Percentiles rank a stretch among this genome's conserved stretches.
phyloP scores from a whole-genome alignment of 2,329 filamentous ascomycete species.

The Paramyrothecium sp. region DNA sequence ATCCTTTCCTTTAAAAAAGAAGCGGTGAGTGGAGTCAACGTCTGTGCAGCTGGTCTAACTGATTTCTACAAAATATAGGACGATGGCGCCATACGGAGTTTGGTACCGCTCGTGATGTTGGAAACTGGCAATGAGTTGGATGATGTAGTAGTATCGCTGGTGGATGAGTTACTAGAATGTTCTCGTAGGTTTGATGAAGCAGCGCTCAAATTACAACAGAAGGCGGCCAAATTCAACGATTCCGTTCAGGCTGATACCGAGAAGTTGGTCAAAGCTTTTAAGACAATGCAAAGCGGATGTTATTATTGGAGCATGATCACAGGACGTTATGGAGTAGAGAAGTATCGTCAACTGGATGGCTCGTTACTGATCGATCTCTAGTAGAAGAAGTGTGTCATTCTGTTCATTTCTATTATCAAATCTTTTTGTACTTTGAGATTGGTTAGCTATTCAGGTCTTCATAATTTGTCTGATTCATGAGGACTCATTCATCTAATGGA shows the following conservation, averaged over 20 bases:
- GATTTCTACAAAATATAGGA: background rate
- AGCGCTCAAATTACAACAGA: background rate
- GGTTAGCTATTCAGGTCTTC: no score
- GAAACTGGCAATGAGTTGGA: background rate
- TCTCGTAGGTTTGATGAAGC: background rate
- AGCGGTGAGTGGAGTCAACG: no score
- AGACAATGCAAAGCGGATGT: background rate
- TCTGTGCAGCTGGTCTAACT: background rate
- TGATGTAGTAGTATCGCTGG: background rate
- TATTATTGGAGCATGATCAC: no score
- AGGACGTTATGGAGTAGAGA: no score
- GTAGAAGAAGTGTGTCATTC: no score
- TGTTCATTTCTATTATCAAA: no score
- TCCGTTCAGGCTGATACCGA: background rate
- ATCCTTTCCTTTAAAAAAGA: background rate
- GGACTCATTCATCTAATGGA: no score
- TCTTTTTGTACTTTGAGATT: no score
- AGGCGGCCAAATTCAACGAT: background rate
- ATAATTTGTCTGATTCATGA: no score
- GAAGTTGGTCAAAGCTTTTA: background rate
- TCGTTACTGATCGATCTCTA: no score
- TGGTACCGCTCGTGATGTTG: background rate
- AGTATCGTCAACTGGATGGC: no score
- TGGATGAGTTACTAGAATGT: background rate
- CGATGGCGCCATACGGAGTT: background rate